Conservation (phyloP, 1,284 basidiomycete species). For the Gomphus sp. region DNA sequence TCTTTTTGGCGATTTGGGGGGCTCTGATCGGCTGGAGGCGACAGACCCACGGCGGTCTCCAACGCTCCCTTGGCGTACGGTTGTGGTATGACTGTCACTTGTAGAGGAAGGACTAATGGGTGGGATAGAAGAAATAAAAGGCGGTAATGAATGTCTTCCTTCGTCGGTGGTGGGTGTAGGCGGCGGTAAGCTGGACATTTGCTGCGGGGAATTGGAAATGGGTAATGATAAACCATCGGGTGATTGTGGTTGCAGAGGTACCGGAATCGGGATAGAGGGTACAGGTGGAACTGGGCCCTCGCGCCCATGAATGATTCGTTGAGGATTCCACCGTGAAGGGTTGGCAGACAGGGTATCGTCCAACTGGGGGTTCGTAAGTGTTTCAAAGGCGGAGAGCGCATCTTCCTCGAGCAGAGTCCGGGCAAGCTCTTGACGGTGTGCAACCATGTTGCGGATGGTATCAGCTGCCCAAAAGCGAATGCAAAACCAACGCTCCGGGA, state of each 20-base stretch:
- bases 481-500: not conserved
- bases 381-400: not conserved
- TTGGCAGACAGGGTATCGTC: not conserved
- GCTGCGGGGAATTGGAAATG: not conserved
- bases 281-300: not conserved
- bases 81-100: not conserved
- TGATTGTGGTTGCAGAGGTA: not conserved
- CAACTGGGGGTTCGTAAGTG: not conserved
- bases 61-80: no score
- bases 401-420: not conserved
- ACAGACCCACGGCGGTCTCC: not conserved
- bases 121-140: not conserved
- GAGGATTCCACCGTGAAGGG: not conserved
- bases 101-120: not conserved
- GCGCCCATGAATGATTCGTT: not conserved
- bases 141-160: not conserved
- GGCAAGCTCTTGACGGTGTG: not conserved
- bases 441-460: not conserved
- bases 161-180: not conserved
- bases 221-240: not conserved
- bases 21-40: not conserved
- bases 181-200: not conserved
- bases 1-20: not conserved
- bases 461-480: not conserved
- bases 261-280: not conserved